A percentile compares a stretch with the other conserved stretches of the same genome.
Conservation (phyloP, 306 rosid genomes). For the cucumber (Cucumis sativus) region Cucumber_9930_V3 NC_026660.2:18639001-18639500, state of each 20-base stretch:
- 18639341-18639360: neutral
- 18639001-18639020: neutral
- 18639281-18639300: slow-evolving; percentile 24
- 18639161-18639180: slow-evolving; percentile 94
- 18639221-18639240: slow-evolving; percentile 84
- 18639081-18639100: slow-evolving; percentile 9
- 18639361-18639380: too few relatives aligned
- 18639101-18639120: slow-evolving; percentile 62
- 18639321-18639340: neutral
- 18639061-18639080: neutral
- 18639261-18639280: slow-evolving; percentile 32
- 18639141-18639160: slow-evolving; percentile 84
- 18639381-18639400: neutral
- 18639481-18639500: neutral
- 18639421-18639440: neutral
- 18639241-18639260: slow-evolving; percentile 83
- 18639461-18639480: neutral
- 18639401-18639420: neutral
- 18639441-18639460: neutral
- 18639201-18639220: slow-evolving; percentile 80
- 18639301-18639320: neutral
- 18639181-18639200: slow-evolving; percentile 90
- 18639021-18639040: neutral
- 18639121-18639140: slow-evolving; percentile 77
- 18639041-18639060: neutral